These are phyloP conservation scores for Neocatenulostroma microsporum DNA, from an alignment of 2,329 filamentous ascomycete species.

Conservation along the genomic window DNA sequence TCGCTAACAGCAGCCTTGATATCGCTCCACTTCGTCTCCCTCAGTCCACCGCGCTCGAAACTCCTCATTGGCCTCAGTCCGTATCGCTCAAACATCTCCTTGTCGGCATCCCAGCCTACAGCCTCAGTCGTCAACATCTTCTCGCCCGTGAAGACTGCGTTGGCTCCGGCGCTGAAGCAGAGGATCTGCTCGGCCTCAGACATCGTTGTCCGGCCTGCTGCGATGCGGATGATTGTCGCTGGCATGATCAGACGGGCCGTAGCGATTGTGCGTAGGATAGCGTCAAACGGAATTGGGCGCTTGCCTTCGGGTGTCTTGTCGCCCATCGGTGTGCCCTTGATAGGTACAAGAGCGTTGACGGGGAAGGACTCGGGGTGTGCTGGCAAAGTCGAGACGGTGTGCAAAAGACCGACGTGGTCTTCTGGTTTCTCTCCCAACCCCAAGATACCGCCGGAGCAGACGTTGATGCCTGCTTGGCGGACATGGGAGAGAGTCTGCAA, in stretches of 20 bases:
- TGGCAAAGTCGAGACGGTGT: slow-evolving; percentile 74
- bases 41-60: slow-evolving; percentile 29
- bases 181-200: slow-evolving; percentile 80
- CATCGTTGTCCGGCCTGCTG: slow-evolving; percentile 76
- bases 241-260: slow-evolving; percentile 79
- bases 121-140: slow-evolving; percentile 93
- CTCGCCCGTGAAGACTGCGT: slow-evolving; percentile 91
- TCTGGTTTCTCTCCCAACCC: slow-evolving; percentile 71
- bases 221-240: slow-evolving; percentile 75
- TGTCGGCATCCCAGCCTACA: slow-evolving; percentile 85
- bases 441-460: slow-evolving; percentile 83
- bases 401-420: slow-evolving; percentile 74
- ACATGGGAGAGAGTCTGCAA: slow-evolving; percentile 72
- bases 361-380: slow-evolving; percentile 84
- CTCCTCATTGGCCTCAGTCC: slow-evolving; percentile 67
- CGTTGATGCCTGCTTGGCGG: slow-evolving; percentile 76
- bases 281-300: slow-evolving; percentile 64
- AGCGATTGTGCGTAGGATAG: slow-evolving; percentile 72
- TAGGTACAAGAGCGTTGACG: slow-evolving; percentile 83
- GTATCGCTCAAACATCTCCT: slow-evolving; percentile 74
- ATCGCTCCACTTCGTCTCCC: slow-evolving; percentile 22
- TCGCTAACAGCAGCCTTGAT: slow-evolving; percentile 15
- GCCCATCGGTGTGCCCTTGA: slow-evolving; percentile 79
- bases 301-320: slow-evolving; percentile 44
- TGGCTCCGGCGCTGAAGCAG: slow-evolving; percentile 85